Conservation (phyloP, 2,329 filamentous ascomycete genomes). For the Ceratocystis ficicola region DNA sequence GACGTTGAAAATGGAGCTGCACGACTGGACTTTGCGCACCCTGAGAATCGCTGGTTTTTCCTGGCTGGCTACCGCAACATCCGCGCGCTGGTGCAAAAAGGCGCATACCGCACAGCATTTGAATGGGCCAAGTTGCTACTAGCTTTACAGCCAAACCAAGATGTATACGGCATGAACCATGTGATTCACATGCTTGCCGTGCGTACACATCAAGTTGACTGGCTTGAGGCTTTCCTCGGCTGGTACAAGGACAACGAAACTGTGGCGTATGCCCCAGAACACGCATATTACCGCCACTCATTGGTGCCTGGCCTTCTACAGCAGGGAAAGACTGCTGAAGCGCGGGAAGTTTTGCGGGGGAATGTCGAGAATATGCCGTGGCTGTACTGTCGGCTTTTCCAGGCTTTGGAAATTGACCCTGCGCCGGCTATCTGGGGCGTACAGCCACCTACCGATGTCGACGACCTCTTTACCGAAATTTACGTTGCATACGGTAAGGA, state of each 20-base stretch:
- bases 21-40: constrained; percentile 64
- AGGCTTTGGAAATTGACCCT: constrained; percentile 63
- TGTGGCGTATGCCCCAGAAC: constrained; percentile 33
- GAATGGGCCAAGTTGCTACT: constrained; percentile 87
- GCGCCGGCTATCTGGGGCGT: constrained; percentile 77
- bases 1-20: constrained; percentile 67
- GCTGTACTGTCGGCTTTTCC: constrained; percentile 70
- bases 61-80: constrained; percentile 83
- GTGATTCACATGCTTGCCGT: constrained; percentile 75
- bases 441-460: constrained; percentile 49
- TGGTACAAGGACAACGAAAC: constrained; percentile 28
- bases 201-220: constrained; percentile 63
- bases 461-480: constrained; percentile 56
- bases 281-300: constrained; percentile 63
- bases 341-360: constrained; percentile 49
- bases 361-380: constrained; percentile 70
- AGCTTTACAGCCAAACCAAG: constrained; percentile 53
- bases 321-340: constrained; percentile 51
- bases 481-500: constrained; percentile 69
- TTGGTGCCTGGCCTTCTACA: constrained; percentile 65
- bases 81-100: constrained; percentile 70
- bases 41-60: constrained; percentile 88
- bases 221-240: constrained; percentile 58
- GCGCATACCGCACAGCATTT: constrained; percentile 84
- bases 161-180: constrained; percentile 74